Percentiles rank a stretch among this genome's conserved stretches.
These are phyloP conservation scores for Ilex asprella DNA, from an alignment of 257 asterid species.

Conservation along the genomic window DNA sequence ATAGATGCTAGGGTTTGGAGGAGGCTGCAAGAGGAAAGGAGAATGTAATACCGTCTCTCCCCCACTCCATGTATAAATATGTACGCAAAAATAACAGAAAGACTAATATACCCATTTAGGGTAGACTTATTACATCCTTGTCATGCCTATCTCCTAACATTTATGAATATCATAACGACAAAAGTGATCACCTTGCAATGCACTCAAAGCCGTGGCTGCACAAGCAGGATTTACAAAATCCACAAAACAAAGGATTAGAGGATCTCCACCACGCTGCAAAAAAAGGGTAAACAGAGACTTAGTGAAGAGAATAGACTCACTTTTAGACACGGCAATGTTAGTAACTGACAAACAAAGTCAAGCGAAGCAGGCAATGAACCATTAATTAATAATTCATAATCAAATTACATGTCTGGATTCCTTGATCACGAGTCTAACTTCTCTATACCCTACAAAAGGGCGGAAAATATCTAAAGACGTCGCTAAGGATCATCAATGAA, in stretches of 20 bases:
- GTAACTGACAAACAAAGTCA: conserved; percentile 1
- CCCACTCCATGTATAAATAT: too few relatives aligned
- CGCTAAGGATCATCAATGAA: conserved; percentile 17
- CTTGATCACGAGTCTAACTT: conserved; percentile 52
- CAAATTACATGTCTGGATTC: conserved; percentile 43
- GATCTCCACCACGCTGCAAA: conserved; percentile 51
- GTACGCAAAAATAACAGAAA: too few relatives aligned
- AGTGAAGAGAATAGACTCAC: background rate
- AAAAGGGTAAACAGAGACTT: conserved; percentile 4
- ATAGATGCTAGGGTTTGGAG: too few relatives aligned
- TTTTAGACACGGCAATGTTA: background rate
- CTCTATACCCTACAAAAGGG: conserved; percentile 55
- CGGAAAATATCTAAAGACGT: conserved; percentile 40
- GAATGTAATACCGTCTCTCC: too few relatives aligned
- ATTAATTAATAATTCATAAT: background rate
- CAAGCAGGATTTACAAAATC: conserved; percentile 49
- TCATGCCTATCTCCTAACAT: too few relatives aligned
- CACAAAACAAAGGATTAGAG: conserved; percentile 46
- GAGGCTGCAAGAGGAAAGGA: too few relatives aligned
- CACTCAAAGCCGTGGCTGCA: conserved; percentile 58
- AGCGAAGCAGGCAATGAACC: background rate
- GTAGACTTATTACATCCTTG: too few relatives aligned
- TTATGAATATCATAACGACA: background rate
- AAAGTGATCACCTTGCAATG: conserved; percentile 39
- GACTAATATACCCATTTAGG: too few relatives aligned